Base-by-base conservation (phyloP, 164 flowering plant genomes). In the Aristolochia contorta region DNA sequence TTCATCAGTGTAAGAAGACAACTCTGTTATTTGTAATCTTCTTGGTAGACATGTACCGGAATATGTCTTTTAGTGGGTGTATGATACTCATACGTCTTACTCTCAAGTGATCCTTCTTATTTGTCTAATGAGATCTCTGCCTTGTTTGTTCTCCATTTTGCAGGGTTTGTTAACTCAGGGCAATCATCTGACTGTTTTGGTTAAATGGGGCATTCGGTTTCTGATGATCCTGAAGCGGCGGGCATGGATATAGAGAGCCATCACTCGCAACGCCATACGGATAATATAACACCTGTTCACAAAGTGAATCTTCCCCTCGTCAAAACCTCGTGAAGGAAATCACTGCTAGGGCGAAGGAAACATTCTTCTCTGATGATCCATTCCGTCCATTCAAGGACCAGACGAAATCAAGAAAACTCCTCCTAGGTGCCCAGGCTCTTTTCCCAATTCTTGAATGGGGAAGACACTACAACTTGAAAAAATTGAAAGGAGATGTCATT, bases 361-460 rank as follows among this genome's bases (percentile, higher is more conserved):
- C 89, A 1, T 77, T 89, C 68, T 89, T 86, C 33, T 65, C 85
- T 0, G 87, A 89, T 72, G 93, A 83, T 57, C 93, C 96, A 67
- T 75, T 84, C 1, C 83, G 91, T 16, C 71, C 74, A 43, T 89
- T 86, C 68, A 86, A 84, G 75, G 76, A 82, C 63, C 91, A 89
- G 67, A 55, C 93, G 8, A 66, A 32, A 63, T 82, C 80, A 12
- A 72, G 68, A 37, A 86, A 80, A 71, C 47, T 84, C 27, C 27
- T 84, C 59, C 77, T 89, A 18, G 87, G 83, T 12, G 37, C 81
- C 25, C 83, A 89, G 64, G 75, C 91, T 14, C 19, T 84, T 33
- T 89, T 89, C 58, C 92, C 92, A 3, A 84, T 89, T 67, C 68
- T 86, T 18, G 75, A 78, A 20, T 89, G 92, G 96, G 85, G 77